phyloP scores from a whole-genome alignment of 768 basidiomycete species.

The Pisolithus sp. region DNA sequence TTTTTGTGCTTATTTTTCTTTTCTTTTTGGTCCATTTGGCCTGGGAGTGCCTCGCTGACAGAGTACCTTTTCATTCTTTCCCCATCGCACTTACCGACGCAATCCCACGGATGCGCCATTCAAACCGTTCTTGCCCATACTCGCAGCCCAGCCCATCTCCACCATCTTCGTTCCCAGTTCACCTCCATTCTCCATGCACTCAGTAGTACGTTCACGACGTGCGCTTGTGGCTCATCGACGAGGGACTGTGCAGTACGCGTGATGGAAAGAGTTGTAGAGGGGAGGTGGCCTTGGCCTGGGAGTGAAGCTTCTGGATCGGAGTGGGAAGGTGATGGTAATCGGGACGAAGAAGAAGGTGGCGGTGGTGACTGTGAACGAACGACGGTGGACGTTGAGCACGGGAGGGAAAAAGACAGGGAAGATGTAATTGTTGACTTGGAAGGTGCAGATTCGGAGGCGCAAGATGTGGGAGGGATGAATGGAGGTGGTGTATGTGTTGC shows the following conservation, averaged over 20 bases:
- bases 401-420: not conserved
- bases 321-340: not conserved
- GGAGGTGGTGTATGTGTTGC: too few species aligned
- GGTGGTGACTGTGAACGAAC: not conserved
- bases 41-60: too few species aligned
- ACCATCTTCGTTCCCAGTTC: slow-evolving; percentile 58
- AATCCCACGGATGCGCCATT: too few species aligned
- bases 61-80: not conserved
- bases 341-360: too few species aligned
- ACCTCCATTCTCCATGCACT: slow-evolving; percentile 65
- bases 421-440: not conserved
- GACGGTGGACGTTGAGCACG: not conserved
- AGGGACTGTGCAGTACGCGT: slow-evolving; percentile 56
- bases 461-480: not conserved
- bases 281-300: slow-evolving; percentile 25
- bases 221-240: slow-evolving; percentile 61
- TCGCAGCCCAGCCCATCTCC: slow-evolving; percentile 39
- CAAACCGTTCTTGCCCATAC: not conserved
- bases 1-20: slow-evolving; percentile 1
- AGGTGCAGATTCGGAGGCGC: not conserved
- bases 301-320: slow-evolving; percentile 4
- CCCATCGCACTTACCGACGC: slow-evolving; percentile 4
- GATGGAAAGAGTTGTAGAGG: slow-evolving; percentile 61
- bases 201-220: slow-evolving; percentile 65
- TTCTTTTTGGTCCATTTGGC: too few species aligned